Base-by-base conservation (phyloP, 2,329 filamentous ascomycete genomes). In the Claviceps digitariae region DNA sequence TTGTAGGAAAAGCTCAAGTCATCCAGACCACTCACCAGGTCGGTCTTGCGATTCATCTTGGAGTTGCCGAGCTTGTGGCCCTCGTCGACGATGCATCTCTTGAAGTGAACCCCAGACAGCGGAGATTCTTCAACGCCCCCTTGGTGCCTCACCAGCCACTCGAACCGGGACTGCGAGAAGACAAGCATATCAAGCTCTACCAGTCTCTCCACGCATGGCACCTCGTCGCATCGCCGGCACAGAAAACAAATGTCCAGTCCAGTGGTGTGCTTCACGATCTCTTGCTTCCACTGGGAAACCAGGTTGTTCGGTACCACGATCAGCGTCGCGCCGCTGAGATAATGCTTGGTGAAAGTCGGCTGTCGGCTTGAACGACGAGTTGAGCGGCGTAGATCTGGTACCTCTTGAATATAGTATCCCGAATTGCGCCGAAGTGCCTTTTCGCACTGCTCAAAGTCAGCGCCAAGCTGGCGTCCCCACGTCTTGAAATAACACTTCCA, bases 11-110 rank as follows among this genome's bases (percentile, higher is more conserved):
- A 71, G 12, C 75, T 69, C n/a, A 85, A 65, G 13, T 65, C 64
- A 20, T 82, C 75, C 1, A 83, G 65, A 2, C 74, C 72, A 2
- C 71, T 63, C 21, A 79, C 69, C 5, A 82, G 34, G 34, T 36
- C 34, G 12, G 10, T 36, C 34, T 2, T 61, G 43, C 72, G 73
- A 10, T 72, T 71, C 6, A 68, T 66, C 2, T 69, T 76, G 0
- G 78, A 79, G 40, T 86, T 84, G 0, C 88, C 87, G 55, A 95
- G 83, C 55, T 79, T 86, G 64, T 96, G 90, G 0, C 91, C 91
- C 73, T 96, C 91, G 58, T 97, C 91, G 20, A 95, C 85, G 47
- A 97, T 90, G 48, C 94, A 83, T 1, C 91, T 78, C 61, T 95
- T 84, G 77, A 91, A 95, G 60, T 88, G 89, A 3, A 96, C 67